Conservation (phyloP, 2,329 filamentous ascomycete species). For the Paecilomyces variotii region DNA sequence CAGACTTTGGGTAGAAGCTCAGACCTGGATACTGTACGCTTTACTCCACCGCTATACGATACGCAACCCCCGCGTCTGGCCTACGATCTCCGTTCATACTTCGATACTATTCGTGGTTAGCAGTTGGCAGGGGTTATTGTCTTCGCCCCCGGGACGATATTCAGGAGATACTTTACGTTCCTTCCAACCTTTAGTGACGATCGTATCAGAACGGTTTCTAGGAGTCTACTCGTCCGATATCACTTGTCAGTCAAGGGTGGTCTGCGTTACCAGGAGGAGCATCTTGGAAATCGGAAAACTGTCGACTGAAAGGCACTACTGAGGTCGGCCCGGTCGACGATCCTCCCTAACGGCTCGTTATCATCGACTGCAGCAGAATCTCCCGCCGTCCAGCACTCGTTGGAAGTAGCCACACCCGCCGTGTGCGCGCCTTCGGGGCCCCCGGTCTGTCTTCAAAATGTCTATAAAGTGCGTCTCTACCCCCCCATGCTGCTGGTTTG, state of each 20-base stretch:
- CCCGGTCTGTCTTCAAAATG: constrained; percentile 19
- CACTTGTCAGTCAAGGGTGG: not conserved
- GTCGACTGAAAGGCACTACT: not conserved
- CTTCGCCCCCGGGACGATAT: not conserved
- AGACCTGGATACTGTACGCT: not conserved
- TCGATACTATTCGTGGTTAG: not conserved
- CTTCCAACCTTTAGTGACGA: not conserved
- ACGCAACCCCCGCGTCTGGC: not conserved
- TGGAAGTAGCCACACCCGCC: not conserved
- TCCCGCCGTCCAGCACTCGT: not conserved
- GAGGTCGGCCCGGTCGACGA: not conserved
- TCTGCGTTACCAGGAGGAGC: not conserved
- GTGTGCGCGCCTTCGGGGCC: not conserved
- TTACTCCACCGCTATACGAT: not conserved
- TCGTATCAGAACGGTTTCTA: not conserved
- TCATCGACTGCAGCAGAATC: not conserved
- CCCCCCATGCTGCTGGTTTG: constrained; percentile 3
- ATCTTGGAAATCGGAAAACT: not conserved
- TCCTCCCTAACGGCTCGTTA: not conserved
- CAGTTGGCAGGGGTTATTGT: not conserved
- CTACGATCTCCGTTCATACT: not conserved
- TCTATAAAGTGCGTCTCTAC: constrained; percentile 32
- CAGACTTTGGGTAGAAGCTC: not conserved
- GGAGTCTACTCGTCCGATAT: not conserved
- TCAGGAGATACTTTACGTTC: not conserved